A percentile compares a stretch with the other conserved stretches of the same genome.
Evolutionary conservation across 1,284 basidiomycete species (phyloP).

Genomic region (Apiotrichum porosum): DNA sequence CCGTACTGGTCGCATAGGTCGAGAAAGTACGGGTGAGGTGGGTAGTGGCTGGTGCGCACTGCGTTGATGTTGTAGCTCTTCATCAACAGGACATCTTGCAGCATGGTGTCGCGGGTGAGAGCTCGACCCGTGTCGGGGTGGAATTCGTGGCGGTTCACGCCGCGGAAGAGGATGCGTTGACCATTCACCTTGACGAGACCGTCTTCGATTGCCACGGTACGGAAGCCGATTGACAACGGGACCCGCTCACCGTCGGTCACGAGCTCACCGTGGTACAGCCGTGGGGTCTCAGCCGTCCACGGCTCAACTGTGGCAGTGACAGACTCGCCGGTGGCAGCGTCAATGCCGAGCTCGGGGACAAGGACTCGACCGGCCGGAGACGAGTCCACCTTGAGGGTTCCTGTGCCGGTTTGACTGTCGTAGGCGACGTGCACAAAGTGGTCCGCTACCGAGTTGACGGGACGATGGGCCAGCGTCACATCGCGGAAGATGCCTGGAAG

Average conservation of each 20-base stretch:
- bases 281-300: conserved; percentile 25
- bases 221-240: conserved; percentile 23
- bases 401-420: conserved; percentile 13
- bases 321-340: conserved; percentile 10
- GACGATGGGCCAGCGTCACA: conserved; percentile 21
- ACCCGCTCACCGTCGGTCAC: conserved; percentile 15
- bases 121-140: conserved; percentile 19
- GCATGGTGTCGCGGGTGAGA: conserved; percentile 17
- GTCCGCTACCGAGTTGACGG: conserved; percentile 11
- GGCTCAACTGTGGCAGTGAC: conserved; percentile 9
- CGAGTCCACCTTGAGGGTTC: conserved; percentile 21
- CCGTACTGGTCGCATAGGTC: conserved; percentile 29
- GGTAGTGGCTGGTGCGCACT: conserved; percentile 25
- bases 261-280: conserved; percentile 9
- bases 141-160: conserved; percentile 31
- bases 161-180: conserved; percentile 17
- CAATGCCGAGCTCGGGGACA: conserved; percentile 21
- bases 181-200: conserved; percentile 25
- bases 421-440: conserved; percentile 21
- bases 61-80: conserved; percentile 29
- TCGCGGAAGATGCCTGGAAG: conserved; percentile 27
- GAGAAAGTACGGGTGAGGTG: conserved; percentile 23
- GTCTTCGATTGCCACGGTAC: conserved; percentile 18
- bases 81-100: conserved; percentile 24
- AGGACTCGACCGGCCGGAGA: conserved; percentile 6